These are phyloP conservation scores for Rubus parviflorus DNA, from an alignment of 306 rosid genomes.

Conservation along the genomic window DNA sequence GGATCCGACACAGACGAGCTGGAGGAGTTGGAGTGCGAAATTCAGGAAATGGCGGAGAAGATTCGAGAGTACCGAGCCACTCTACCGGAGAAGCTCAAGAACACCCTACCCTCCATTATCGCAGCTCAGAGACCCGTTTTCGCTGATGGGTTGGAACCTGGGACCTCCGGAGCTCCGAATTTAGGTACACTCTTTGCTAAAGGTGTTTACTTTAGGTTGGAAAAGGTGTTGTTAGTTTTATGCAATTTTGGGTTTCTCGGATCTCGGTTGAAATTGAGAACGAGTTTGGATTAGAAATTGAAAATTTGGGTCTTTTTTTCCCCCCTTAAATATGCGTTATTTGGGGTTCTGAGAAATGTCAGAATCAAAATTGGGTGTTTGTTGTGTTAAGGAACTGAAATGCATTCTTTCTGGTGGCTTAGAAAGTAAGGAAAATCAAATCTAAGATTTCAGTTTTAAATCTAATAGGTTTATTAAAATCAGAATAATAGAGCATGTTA, in stretches of 20 bases:
- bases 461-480: background rate
- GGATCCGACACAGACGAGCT: slow-evolving; percentile 33
- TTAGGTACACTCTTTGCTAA: slow-evolving; percentile 18
- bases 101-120: slow-evolving; percentile 48
- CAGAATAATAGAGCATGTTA: background rate
- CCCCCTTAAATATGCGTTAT: background rate
- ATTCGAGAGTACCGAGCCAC: slow-evolving; percentile 55
- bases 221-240: background rate
- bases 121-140: slow-evolving; percentile 51
- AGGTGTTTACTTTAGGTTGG: background rate
- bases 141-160: slow-evolving; percentile 25
- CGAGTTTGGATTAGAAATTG: background rate
- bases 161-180: slow-evolving; percentile 23
- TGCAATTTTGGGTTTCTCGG: background rate
- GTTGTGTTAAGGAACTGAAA: background rate
- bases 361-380: background rate
- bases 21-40: slow-evolving; percentile 55
- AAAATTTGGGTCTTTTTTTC: background rate
- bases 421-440: background rate
- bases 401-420: background rate
- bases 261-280: background rate
- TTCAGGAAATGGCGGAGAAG: slow-evolving; percentile 57
- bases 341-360: background rate
- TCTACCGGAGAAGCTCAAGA: slow-evolving; percentile 63
- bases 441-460: background rate